A percentile compares a stretch with the other conserved stretches of the same genome.
Conservation (phyloP, 1,284 basidiomycete genomes). For the Ustilago trichophora region DNA sequence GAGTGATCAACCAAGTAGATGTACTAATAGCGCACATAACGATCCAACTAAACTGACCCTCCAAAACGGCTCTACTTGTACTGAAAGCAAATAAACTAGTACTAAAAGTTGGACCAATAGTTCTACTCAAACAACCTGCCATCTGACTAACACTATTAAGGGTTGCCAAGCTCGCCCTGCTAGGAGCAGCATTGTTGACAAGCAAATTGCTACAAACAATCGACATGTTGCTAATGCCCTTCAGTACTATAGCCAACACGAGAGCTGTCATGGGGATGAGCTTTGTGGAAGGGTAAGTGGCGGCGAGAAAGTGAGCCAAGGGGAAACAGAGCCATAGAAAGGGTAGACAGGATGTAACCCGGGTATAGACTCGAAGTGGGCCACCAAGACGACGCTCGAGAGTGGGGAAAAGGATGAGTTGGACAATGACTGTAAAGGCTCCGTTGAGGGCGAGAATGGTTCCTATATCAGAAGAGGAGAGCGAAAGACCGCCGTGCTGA, state of each 20-base stretch:
- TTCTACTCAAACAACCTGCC: slow-evolving; percentile 36
- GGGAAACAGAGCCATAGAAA: slow-evolving; percentile 48
- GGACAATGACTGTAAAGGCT: slow-evolving; percentile 42
- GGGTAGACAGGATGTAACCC: slow-evolving; percentile 33
- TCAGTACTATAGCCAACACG: slow-evolving; percentile 17
- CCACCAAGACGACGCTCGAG: slow-evolving; percentile 44
- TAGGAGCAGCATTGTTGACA: slow-evolving; percentile 49
- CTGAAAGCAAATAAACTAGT: slow-evolving; percentile 50
- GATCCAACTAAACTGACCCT: slow-evolving; percentile 43
- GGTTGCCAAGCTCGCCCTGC: slow-evolving; percentile 23
- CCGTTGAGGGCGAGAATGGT: slow-evolving; percentile 48
- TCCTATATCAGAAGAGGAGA: slow-evolving; percentile 44
- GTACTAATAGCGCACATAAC: slow-evolving; percentile 29
- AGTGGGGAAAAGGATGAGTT: slow-evolving; percentile 45
- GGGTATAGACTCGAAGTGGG: slow-evolving; percentile 28
- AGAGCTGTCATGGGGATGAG: slow-evolving; percentile 18
- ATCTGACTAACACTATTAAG: slow-evolving; percentile 54
- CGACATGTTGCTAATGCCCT: slow-evolving; percentile 43
- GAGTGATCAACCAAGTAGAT: slow-evolving; percentile 13
- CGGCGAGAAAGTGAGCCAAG: slow-evolving; percentile 34
- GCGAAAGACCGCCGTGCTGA: slow-evolving; percentile 39
- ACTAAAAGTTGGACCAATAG: slow-evolving; percentile 38
- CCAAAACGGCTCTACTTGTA: slow-evolving; percentile 18
- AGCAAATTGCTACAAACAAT: slow-evolving; percentile 46
- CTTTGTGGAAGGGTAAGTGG: slow-evolving; percentile 2